Base-by-base conservation (phyloP, 108 stramenopile species). In the Cylindrotheca closterium region DNA sequence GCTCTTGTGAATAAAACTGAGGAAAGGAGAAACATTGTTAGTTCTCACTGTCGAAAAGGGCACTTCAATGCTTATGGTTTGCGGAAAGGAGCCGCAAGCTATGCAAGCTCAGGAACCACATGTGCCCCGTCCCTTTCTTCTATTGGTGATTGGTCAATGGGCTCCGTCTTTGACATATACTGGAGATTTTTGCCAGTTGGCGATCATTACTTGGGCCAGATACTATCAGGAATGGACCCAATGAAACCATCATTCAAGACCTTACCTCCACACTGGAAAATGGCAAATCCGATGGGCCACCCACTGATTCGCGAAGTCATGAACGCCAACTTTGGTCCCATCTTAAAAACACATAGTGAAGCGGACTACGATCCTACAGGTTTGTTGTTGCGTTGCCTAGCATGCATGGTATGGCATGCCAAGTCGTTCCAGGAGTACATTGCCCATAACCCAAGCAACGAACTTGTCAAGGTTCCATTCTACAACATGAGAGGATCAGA, bases 91-190 rank as follows among this genome's bases (percentile, higher is more conserved):
- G 53, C 54, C 32, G 72, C 60, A 4, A 77, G 67, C 2, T 58
- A 70, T 48, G 68, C 69, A 18, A 23, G 71, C 12, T 62, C 65
- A 25, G 77, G 73, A 10, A 78, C 81, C 15, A 75, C 74, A 42
- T 23, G 25, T 46, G 55, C 81, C 25, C 75, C 82, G 1, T 62
- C 70, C 19, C 59, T 79, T 49, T 31, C 64, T 26, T 65, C 78
- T 12, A 58, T 83, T 5, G 81, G 77, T 3, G 81, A 79, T 19
- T 82, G 74, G 81, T 52, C 37, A 3, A 59, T 75, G 28, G 81
- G 77, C 1, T 51, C 47, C 21, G 53, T 82, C 25, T 23, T 78
- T 17, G 77, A 82, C 51, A 30, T 82, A 1, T 82, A 78, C 32
- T 82, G 65, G 30, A 30, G 64, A 19, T 78, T 75, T 75, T 67